These are phyloP conservation scores for Mycosphaerella sp. DNA, from an alignment of 2,329 filamentous ascomycete genomes.

Conservation along the genomic window DNA sequence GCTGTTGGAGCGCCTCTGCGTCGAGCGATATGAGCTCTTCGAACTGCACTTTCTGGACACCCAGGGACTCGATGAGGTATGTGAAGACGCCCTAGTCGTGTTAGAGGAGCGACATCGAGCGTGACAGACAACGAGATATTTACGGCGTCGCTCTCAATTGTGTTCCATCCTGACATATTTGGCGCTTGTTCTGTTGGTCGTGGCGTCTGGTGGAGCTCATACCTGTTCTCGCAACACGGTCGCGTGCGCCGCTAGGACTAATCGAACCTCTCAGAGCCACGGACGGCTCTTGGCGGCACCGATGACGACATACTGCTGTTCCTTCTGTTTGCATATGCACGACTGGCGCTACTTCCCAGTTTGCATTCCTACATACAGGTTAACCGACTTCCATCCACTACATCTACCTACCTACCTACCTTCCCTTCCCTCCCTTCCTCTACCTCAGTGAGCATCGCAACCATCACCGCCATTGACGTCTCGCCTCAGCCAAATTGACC, in stretches of 20 bases:
- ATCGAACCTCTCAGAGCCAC: too few species aligned
- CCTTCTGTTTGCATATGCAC: background rate
- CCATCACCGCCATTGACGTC: constrained; percentile 6
- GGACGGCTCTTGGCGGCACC: too few species aligned
- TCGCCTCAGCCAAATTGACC: background rate
- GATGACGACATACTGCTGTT: too few species aligned
- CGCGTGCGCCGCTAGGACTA: too few species aligned
- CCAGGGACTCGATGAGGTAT: constrained; percentile 85
- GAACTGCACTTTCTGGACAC: constrained; percentile 90
- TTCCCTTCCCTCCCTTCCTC: background rate
- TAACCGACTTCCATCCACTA: background rate
- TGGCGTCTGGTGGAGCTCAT: background rate
- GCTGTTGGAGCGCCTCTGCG: constrained; percentile 61
- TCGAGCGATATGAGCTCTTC: constrained; percentile 93
- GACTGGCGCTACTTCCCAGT: background rate
- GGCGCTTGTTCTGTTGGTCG: background rate
- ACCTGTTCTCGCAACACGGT: too few species aligned
- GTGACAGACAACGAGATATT: constrained; percentile 32
- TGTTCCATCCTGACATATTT: constrained; percentile 69
- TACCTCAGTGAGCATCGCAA: constrained; percentile 8
- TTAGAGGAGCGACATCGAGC: constrained; percentile 23
- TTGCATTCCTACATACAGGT: too few species aligned
- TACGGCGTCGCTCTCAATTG: constrained; percentile 94
- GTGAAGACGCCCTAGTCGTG: constrained; percentile 79
- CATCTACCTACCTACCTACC: background rate